Base-by-base conservation (phyloP, 371 early-diverging fungal species). In the Saksenaea oblongispora region DNA sequence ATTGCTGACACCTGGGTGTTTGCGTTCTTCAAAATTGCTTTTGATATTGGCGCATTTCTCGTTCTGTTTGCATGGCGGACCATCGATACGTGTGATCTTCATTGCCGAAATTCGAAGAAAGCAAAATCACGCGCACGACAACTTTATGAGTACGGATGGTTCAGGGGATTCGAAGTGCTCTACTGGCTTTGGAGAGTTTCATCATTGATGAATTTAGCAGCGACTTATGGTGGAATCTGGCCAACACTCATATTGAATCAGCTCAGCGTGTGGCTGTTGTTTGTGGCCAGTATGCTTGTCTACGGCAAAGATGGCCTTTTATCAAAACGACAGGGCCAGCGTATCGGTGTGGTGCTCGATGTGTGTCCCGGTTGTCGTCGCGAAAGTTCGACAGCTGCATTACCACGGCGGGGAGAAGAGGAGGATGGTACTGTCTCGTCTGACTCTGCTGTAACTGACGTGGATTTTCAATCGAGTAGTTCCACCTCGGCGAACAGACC, bases 1-100 rank as follows among this genome's bases (percentile, higher is more conserved):
- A 72, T 92, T 58, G 78, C 87, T 18, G 95, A 95, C 67, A 92
- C 94, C 1, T 95, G 91, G 92, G 74, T 89, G 59, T 83, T 75
- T 75, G 77, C 82, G 1, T 66, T 76, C 7, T 79, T 73, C 41
- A 74, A 82, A n/a, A 61, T 84, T 2, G 54, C 67, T 8, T 72
- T 79, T 7, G 80, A 82, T 34, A 61, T 84, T 18, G 77, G 72
- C 36, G 73, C 77, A 11, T 86, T 84, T 58, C 59, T 86, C 14
- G 39, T 76, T 11, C 17, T 74, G 2, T 67, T 75, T 31, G 64
- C 67, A 1, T 73, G 69, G 70, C 54, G 69, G 8, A 60, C 73
- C 1, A 66, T 68, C 0, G 70, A 76, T 39, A 58, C 69, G 0
- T 57, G 44, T 3, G 61, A 58, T 44, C 37, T 66, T n/a, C 57